These are phyloP conservation scores for Apiospora saccharicola DNA, from an alignment of 2,329 filamentous ascomycete species.

Conservation along the genomic window DNA sequence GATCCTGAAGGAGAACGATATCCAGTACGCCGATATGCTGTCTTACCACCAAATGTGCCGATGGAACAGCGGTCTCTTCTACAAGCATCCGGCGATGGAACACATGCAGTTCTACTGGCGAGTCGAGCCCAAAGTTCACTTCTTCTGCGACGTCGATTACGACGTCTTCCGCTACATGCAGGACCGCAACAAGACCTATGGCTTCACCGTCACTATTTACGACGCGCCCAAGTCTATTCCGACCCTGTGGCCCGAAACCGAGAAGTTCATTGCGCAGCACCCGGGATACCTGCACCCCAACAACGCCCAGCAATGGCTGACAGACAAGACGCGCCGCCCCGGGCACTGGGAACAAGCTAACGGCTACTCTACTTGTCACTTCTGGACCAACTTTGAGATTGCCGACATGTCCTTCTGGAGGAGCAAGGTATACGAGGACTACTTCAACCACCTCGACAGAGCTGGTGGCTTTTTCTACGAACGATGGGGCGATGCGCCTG, in stretches of 20 bases:
- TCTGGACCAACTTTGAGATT: constrained; percentile 99
- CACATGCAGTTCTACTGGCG: constrained; percentile 95
- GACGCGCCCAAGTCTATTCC: constrained; percentile 88
- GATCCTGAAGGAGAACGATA: constrained; percentile 81
- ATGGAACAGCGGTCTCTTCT: constrained; percentile 98
- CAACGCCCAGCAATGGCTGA: constrained; percentile 88
- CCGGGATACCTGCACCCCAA: constrained; percentile 82
- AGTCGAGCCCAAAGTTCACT: constrained; percentile 97
- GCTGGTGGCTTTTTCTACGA: constrained; percentile 99
- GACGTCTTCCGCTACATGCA: constrained; percentile 98
- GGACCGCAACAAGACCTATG: constrained; percentile 98
- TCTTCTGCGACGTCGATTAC: constrained; percentile 99
- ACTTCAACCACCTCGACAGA: constrained; percentile 93
- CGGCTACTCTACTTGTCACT: constrained; percentile 97
- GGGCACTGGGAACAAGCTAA: constrained; percentile 82
- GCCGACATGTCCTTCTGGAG: constrained; percentile 93
- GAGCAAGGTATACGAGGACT: constrained; percentile 88
- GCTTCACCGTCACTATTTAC: constrained; percentile 97
- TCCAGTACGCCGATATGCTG: constrained; percentile 88
- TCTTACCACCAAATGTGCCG: constrained; percentile 99
- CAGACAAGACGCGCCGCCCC: constrained; percentile 78
- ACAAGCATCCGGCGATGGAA: constrained; percentile 88
- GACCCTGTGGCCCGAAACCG: constrained; percentile 92
- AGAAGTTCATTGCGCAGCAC: constrained; percentile 87
- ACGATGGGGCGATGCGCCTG: constrained; percentile 96